Percentiles rank a stretch among this genome's conserved stretches.
These are phyloP conservation scores for Alloteropsis semialata DNA, from an alignment of 176 grass and related monocot species.

Conservation along the genomic window DNA sequence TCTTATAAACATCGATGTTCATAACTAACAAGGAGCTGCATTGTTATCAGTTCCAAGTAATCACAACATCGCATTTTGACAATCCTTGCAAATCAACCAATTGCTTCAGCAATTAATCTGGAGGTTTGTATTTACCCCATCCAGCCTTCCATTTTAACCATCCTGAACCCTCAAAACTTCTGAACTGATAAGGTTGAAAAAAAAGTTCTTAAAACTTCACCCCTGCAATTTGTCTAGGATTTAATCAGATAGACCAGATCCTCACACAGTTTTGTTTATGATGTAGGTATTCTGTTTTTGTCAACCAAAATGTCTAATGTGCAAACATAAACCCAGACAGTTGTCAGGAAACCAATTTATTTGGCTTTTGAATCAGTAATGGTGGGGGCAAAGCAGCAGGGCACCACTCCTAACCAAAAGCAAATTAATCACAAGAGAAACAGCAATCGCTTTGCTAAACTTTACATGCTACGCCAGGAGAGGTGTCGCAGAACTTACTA, in stretches of 20 bases:
- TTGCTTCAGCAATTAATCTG: not conserved
- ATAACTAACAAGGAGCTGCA: not conserved
- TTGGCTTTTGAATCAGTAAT: not conserved
- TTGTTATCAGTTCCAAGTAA: not conserved
- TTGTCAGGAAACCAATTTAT: not conserved
- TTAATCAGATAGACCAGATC: not conserved
- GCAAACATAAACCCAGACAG: not conserved
- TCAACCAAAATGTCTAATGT: too few relatives aligned
- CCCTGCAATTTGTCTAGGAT: not conserved
- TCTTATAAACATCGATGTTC: not conserved
- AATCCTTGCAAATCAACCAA: not conserved
- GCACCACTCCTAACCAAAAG: not conserved
- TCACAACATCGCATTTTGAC: not conserved
- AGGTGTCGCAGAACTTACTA: slow-evolving; percentile 36
- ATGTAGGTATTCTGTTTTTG: too few relatives aligned
- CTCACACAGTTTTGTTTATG: not conserved
- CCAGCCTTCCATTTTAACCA: not conserved
- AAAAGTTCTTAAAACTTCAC: not conserved
- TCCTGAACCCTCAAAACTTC: not conserved
- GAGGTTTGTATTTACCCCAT: not conserved
- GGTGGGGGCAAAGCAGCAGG: not conserved
- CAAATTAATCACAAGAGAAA: not conserved
- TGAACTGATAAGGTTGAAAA: not conserved
- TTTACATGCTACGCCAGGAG: not conserved
- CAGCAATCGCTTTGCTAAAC: not conserved